Evolutionary conservation across 768 basidiomycete genomes (phyloP).

Genomic region (Pleurotus pulmonarius): DNA sequence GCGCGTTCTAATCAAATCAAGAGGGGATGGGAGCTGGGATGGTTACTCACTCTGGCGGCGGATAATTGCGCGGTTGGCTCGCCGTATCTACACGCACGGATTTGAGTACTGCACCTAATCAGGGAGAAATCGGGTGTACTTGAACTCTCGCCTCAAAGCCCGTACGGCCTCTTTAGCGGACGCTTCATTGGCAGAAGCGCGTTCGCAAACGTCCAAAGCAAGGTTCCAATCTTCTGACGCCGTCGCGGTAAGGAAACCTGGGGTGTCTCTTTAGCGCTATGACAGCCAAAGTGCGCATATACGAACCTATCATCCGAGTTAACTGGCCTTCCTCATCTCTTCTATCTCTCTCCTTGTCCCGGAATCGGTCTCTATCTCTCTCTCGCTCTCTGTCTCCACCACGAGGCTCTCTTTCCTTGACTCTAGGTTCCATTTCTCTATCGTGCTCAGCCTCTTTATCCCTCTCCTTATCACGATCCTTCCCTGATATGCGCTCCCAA

Average conservation of each 20-base stretch:
- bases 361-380: slow-evolving; percentile 9
- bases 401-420: slow-evolving; percentile 30
- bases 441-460: slow-evolving; percentile 33
- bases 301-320: slow-evolving; percentile 68
- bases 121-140: slow-evolving; percentile 35
- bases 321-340: slow-evolving; percentile 45
- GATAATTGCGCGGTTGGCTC: slow-evolving; percentile 74
- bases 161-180: slow-evolving; percentile 83
- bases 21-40: background rate
- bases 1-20: slow-evolving; percentile 1
- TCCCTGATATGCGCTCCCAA: slow-evolving; percentile 35
- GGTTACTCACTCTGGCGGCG: slow-evolving; percentile 60
- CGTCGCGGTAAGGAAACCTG: slow-evolving; percentile 74
- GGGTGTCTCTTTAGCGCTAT: background rate
- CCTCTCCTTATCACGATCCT: slow-evolving; percentile 31
- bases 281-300: background rate
- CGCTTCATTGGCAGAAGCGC: slow-evolving; percentile 65
- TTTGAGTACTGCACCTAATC: slow-evolving; percentile 5
- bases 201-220: slow-evolving; percentile 83
- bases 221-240: slow-evolving; percentile 80
- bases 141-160: slow-evolving; percentile 83
- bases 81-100: slow-evolving; percentile 48
- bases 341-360: slow-evolving; percentile 30
- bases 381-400: slow-evolving; percentile 23
- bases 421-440: slow-evolving; percentile 21